These are phyloP conservation scores for Diaporthe aspalathi DNA, from an alignment of 2,329 filamentous ascomycete species.

Conservation along the genomic window DNA sequence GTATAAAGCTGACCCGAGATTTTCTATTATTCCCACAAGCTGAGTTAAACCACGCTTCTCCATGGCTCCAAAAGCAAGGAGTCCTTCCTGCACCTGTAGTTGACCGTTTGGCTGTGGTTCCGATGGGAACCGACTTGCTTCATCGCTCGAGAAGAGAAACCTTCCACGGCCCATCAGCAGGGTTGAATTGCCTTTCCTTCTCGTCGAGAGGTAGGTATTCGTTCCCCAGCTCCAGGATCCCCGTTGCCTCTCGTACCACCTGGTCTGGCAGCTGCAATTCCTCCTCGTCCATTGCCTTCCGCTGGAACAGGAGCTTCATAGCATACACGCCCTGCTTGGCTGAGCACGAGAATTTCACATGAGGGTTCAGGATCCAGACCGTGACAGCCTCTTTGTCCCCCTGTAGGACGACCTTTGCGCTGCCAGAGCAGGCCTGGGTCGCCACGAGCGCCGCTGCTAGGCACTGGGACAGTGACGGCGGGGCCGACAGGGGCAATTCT, in stretches of 20 bases:
- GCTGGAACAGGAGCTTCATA: conserved; percentile 65
- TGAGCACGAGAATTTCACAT: conserved; percentile 63
- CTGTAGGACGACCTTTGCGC: conserved; percentile 66
- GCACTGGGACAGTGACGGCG: conserved; percentile 60
- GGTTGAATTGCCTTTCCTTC: conserved; percentile 15
- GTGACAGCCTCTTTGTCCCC: conserved; percentile 48
- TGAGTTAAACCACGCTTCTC: too few relatives aligned
- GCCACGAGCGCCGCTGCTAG: conserved; percentile 64
- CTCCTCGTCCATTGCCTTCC: conserved; percentile 58
- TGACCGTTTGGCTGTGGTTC: too few relatives aligned
- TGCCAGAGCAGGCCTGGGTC: conserved; percentile 66
- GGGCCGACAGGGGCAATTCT: conserved; percentile 21
- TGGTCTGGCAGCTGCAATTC: conserved; percentile 66
- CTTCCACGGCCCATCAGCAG: conserved; percentile 25
- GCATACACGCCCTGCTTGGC: conserved; percentile 50
- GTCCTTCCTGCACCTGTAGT: background rate
- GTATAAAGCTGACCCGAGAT: background rate
- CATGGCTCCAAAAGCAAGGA: background rate
- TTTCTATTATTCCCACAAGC: background rate
- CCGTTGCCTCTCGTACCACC: conserved; percentile 59
- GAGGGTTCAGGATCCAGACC: conserved; percentile 68
- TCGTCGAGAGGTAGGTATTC: conserved; percentile 34
- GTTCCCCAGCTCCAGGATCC: conserved; percentile 60
- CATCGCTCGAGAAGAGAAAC: conserved; percentile 35
- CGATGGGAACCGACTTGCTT: background rate